Conservation (phyloP, 2,329 filamentous ascomycete genomes). For the Raffaelea arxii region DNA sequence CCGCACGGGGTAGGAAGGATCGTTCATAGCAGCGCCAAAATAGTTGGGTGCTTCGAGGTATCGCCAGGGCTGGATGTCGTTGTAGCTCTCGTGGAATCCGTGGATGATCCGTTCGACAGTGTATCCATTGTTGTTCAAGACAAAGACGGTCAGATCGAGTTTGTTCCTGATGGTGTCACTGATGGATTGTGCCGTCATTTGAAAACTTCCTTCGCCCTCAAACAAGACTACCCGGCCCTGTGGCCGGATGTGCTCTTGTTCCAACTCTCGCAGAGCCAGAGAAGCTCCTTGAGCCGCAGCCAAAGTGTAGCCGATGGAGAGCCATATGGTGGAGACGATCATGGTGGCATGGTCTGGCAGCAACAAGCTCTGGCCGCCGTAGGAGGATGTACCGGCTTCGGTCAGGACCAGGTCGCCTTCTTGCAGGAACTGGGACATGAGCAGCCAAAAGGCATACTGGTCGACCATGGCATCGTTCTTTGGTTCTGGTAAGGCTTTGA, state of each 20-base stretch:
- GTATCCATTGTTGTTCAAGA: constrained; percentile 80
- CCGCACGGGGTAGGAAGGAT: neutral
- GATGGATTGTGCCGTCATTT: constrained; percentile 73
- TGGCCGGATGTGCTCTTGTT: no score
- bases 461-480: constrained; percentile 24
- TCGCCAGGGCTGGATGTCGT: constrained; percentile 68
- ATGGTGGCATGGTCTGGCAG: constrained; percentile 37
- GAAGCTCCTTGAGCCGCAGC: constrained; percentile 3
- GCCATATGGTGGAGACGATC: constrained; percentile 23
- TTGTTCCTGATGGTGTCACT: constrained; percentile 67
- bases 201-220: constrained; percentile 79
- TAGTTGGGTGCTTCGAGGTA: constrained; percentile 26
- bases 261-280: constrained; percentile 1
- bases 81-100: constrained; percentile 68
- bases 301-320: constrained; percentile 9
- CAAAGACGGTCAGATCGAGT: constrained; percentile 39
- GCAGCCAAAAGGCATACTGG: constrained; percentile 38
- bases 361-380: constrained; percentile 39
- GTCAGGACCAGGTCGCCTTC: constrained; percentile 45
- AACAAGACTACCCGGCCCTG: constrained; percentile 69
- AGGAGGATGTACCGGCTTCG: constrained; percentile 48
- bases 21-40: constrained; percentile 2
- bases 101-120: constrained; percentile 85
- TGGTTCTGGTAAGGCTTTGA: no score
- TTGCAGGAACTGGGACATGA: constrained; percentile 34